Conservation (phyloP, 2,329 filamentous ascomycete species). For the Aspergillus pseudoterreus region DNA sequence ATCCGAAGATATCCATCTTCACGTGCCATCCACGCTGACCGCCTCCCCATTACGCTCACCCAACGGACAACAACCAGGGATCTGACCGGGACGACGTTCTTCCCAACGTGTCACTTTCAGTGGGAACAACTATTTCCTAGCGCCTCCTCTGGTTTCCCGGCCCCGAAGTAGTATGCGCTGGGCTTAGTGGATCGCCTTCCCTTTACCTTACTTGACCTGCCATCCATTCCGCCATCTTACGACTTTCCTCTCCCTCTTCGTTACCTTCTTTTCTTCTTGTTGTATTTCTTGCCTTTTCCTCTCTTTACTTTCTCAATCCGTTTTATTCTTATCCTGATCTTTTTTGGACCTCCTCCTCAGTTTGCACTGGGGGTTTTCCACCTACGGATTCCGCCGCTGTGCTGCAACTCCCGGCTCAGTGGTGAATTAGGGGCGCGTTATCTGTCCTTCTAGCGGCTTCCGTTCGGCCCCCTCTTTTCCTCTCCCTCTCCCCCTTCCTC, state of each 20-base stretch:
- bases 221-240: conserved; percentile 15
- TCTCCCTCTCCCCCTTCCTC: conserved; percentile 4
- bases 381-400: background rate
- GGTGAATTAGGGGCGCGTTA: background rate
- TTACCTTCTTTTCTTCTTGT: conserved; percentile 5
- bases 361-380: background rate
- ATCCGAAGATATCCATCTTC: background rate
- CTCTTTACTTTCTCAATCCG: conserved; percentile 7
- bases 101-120: background rate
- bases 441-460: conserved; percentile 1
- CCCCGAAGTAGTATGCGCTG: background rate
- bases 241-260: conserved; percentile 9
- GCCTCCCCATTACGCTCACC: background rate
- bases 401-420: background rate
- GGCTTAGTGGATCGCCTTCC: background rate
- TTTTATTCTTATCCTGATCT: background rate
- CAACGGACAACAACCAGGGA: background rate
- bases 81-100: background rate
- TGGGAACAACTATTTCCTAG: background rate
- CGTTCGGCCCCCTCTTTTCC: background rate
- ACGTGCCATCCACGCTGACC: background rate
- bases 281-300: conserved; percentile 3
- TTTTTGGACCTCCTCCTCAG: background rate
- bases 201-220: background rate
- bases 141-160: conserved; percentile 12